Base-by-base conservation (phyloP, 1,139 yeast species). In the Blastobotrys elegans region DNA sequence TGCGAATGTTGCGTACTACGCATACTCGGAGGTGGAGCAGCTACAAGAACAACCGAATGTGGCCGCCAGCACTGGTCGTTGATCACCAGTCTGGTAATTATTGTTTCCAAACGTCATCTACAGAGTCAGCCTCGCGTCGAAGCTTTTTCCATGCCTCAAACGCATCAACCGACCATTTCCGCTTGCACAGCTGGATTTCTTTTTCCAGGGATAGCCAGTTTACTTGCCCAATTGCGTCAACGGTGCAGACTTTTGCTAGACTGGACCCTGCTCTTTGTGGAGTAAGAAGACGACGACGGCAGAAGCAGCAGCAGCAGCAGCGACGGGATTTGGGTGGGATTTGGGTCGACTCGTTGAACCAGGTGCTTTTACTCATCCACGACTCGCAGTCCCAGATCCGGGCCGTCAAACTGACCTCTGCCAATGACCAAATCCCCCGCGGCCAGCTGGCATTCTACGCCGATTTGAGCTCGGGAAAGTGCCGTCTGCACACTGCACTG, bases 351-450 rank as follows among this genome's bases (percentile, higher is more conserved):
- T 18, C 36, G 22, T 17, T 13, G 30, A 57, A 53, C 35, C 56
- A 61, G 32, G 21, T 56, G 2, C 14, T 43, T 14, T 14, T 50
- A n/a, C 48, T 63, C 11, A 48, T 59, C 33, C 58, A 53, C 33
- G 65, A 61, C 46, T 56, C 58, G 4, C 44, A 50, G 2, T 44
- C 47, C 14, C 47, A 60, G 16, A 48, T 63, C 6, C 63, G 63
- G 43, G 66, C 61, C 2, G 53, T 64, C 46, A 60, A 62, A 39
- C 49, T 64, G 11, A 63, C 67, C 1, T 62, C 67, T 1, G n/a
- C 24, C 21, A 63, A 59, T 40, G 56, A 56, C 5, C 51, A 51
- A 34, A 57, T 64, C 3, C 66, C 66, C 10, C 52, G 67, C 11
- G 67, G 66, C 3, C 66, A 63, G 42, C 38, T 50, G 32, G 47